A percentile compares a stretch with the other conserved stretches of the same genome.
Conservation (phyloP, 1,284 basidiomycete species). For the Rhodotorula mucilaginosa region DNA sequence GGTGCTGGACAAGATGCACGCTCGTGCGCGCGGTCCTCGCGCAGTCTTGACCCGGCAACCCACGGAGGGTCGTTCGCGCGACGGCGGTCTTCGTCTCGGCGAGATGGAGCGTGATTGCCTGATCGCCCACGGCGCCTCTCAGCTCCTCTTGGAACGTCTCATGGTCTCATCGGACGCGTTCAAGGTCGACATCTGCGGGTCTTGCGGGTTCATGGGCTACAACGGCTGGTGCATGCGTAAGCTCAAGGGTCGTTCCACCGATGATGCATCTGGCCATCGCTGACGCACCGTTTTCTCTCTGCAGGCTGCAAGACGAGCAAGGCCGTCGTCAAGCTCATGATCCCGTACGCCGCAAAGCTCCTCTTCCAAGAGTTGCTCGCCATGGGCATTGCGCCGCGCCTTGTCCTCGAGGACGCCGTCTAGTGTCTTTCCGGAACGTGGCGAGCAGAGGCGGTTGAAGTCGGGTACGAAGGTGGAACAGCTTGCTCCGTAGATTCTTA, state of each 20-base stretch:
- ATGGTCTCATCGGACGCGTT: slow-evolving; percentile 90
- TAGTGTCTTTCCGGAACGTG: neutral
- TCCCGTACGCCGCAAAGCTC: slow-evolving; percentile 96
- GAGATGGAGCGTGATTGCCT: slow-evolving; percentile 96
- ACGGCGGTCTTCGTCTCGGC: slow-evolving; percentile 93
- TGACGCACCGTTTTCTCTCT: neutral
- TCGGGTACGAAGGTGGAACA: too few relatives aligned
- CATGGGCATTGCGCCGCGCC: slow-evolving; percentile 53
- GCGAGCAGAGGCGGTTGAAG: too few relatives aligned
- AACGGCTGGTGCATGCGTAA: slow-evolving; percentile 59
- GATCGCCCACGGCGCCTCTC: slow-evolving; percentile 75
- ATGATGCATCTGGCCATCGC: neutral
- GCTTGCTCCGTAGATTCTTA: neutral
- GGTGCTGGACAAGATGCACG: slow-evolving; percentile 84
- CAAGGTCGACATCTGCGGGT: slow-evolving; percentile 91
- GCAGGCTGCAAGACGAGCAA: slow-evolving; percentile 84
- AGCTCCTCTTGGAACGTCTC: slow-evolving; percentile 88
- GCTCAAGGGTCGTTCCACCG: neutral
- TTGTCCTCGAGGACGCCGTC: slow-evolving; percentile 44
- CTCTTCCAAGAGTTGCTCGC: slow-evolving; percentile 68
- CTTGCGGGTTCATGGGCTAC: slow-evolving; percentile 83
- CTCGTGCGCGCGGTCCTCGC: slow-evolving; percentile 86
- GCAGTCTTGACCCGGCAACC: slow-evolving; percentile 96
- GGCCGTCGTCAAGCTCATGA: slow-evolving; percentile 92
- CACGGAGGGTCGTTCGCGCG: slow-evolving; percentile 94